Percentiles rank a stretch among this genome's conserved stretches.
Evolutionary conservation across 2,329 filamentous ascomycete genomes (phyloP).

Genomic region (Hirsutella minnesotensis): DNA sequence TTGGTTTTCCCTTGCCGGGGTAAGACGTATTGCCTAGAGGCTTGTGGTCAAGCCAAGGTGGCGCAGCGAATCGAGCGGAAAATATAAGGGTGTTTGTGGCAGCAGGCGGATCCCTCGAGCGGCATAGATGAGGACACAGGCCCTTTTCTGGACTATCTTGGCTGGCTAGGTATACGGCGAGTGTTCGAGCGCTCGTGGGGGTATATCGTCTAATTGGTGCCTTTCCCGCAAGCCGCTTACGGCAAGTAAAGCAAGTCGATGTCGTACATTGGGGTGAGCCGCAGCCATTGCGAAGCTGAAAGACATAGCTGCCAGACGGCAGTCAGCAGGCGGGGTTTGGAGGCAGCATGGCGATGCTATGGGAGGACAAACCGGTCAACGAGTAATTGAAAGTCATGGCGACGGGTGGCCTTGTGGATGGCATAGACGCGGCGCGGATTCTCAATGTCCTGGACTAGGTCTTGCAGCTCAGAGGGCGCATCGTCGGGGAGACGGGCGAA

Average conservation of each 20-base stretch:
- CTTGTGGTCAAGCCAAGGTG: conserved; percentile 2
- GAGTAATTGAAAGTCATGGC: conserved; percentile 52
- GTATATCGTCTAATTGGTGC: conserved; percentile 69
- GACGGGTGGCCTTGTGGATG: conserved; percentile 47
- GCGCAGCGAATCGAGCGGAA: conserved; percentile 13
- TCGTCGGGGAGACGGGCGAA: conserved; percentile 48
- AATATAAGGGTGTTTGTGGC: conserved; percentile 37
- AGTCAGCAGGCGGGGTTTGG: background rate
- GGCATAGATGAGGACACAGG: conserved; percentile 46
- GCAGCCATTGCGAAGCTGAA: conserved; percentile 76
- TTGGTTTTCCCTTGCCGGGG: background rate
- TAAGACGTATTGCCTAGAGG: background rate
- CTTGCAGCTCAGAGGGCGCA: conserved; percentile 45
- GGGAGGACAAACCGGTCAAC: conserved; percentile 59
- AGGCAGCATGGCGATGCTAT: conserved; percentile 9
- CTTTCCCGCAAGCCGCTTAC: conserved; percentile 53
- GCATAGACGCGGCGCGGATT: conserved; percentile 50
- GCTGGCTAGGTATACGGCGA: conserved; percentile 71
- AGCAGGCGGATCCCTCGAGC: conserved; percentile 29
- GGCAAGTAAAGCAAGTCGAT: conserved; percentile 69
- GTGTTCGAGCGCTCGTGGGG: conserved; percentile 65
- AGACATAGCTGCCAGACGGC: conserved; percentile 50
- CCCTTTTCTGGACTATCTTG: conserved; percentile 63
- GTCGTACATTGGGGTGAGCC: conserved; percentile 56
- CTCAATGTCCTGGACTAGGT: conserved; percentile 44